Evolutionary conservation across 345 rosid species (phyloP).

Genomic region (Litchi chinensis): DNA sequence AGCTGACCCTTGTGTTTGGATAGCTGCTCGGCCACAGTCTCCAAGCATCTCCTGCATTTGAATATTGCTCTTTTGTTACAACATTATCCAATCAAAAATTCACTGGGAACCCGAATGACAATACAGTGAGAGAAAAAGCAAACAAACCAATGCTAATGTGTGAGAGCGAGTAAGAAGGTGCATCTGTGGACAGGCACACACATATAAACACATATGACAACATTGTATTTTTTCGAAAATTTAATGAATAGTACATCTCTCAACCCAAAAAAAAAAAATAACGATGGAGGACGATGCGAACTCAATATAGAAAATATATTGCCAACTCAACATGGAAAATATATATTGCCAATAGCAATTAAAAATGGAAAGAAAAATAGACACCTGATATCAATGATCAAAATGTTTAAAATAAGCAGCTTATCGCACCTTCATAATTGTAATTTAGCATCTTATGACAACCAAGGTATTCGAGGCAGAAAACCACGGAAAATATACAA

Average conservation of each 20-base stretch:
- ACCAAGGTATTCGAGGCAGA: neutral
- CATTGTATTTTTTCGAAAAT: neutral
- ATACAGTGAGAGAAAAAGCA: neutral
- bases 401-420: neutral
- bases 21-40: conserved; percentile 95
- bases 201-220: neutral
- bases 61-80: conserved; percentile 3
- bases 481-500: neutral
- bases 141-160: neutral
- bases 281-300: too few relatives aligned
- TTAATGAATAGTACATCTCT: neutral
- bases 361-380: neutral
- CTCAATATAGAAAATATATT: too few relatives aligned
- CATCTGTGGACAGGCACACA: neutral
- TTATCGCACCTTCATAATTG: neutral
- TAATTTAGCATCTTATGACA: neutral
- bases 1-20: conserved; percentile 92
- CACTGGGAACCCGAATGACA: neutral
- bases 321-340: neutral
- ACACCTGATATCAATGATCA: neutral
- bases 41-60: conserved; percentile 80
- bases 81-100: neutral
- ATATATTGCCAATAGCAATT: neutral
- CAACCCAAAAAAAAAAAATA: neutral
- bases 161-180: neutral